Conservation (phyloP, 352 stramenopile species). For the Globisporangium polare region DNA sequence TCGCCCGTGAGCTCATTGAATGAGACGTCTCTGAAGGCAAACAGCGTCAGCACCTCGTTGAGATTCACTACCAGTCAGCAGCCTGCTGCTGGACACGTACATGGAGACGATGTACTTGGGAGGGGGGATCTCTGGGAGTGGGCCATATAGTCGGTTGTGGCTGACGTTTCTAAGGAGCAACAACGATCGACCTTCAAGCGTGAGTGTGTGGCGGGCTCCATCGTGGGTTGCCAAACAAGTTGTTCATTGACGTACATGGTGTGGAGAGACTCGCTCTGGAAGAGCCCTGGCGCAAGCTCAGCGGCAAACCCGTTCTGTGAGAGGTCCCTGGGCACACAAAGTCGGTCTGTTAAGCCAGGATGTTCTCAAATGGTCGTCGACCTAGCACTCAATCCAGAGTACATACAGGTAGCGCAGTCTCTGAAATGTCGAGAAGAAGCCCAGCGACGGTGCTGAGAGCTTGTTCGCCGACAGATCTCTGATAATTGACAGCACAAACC, state of each 20-base stretch:
- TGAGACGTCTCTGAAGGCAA: slow-evolving; percentile 42
- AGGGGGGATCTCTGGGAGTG: slow-evolving; percentile 22
- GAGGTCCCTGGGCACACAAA: slow-evolving; percentile 24
- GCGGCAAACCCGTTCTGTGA: slow-evolving; percentile 40
- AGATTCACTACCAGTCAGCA: too few relatives aligned
- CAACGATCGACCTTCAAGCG: too few relatives aligned
- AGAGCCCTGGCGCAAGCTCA: slow-evolving; percentile 29
- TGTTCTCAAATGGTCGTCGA: too few relatives aligned
- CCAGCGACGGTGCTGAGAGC: slow-evolving; percentile 23
- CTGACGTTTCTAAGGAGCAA: slow-evolving; percentile 38
- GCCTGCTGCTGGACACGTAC: slow-evolving; percentile 22
- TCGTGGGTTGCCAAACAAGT: not conserved
- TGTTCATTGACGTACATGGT: slow-evolving; percentile 32
- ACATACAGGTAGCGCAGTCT: slow-evolving; percentile 34
- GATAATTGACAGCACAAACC: not conserved
- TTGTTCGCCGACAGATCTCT: slow-evolving; percentile 42
- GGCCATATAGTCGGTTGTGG: slow-evolving; percentile 41
- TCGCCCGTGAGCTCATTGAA: slow-evolving; percentile 41
- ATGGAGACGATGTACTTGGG: slow-evolving; percentile 37
- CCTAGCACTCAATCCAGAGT: not conserved
- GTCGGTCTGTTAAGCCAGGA: not conserved
- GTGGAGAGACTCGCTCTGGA: slow-evolving; percentile 43
- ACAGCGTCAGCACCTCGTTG: not conserved
- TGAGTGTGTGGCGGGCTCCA: not conserved
- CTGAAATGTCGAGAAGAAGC: slow-evolving; percentile 34